These are phyloP conservation scores for Penicillium sp. DNA, from an alignment of 2,329 filamentous ascomycete genomes.

Conservation along the genomic window DNA sequence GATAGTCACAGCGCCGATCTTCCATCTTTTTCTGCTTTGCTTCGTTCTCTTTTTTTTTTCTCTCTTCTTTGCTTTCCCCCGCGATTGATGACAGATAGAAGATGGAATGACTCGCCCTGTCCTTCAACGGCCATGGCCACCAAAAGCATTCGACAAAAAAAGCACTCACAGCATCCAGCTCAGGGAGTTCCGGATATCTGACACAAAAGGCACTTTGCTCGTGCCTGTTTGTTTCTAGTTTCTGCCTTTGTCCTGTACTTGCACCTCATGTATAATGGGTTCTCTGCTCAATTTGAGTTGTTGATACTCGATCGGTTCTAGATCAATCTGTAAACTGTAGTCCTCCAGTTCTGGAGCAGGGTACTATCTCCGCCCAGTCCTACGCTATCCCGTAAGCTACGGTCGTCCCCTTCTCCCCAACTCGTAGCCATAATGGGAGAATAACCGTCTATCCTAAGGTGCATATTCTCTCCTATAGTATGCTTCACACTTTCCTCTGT, in stretches of 20 bases:
- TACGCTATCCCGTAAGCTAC: too few relatives aligned
- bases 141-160: constrained; percentile 57
- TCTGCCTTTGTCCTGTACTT: constrained; percentile 37
- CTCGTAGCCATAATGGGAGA: too few relatives aligned
- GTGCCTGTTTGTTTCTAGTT: constrained; percentile 47
- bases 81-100: constrained; percentile 49
- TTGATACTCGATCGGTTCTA: constrained; percentile 10
- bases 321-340: too few relatives aligned
- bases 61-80: constrained; percentile 1
- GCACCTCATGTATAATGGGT: constrained; percentile 34
- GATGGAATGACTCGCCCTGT: constrained; percentile 51
- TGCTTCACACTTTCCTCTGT: too few relatives aligned
- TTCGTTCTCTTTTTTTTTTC: constrained; percentile 8
- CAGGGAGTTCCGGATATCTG: constrained; percentile 82
- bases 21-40: constrained; percentile 1
- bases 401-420: too few relatives aligned
- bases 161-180: constrained; percentile 50
- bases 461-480: too few relatives aligned
- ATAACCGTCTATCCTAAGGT: too few relatives aligned
- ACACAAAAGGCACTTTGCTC: constrained; percentile 55
- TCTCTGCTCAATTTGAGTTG: constrained; percentile 28
- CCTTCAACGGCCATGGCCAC: constrained; percentile 54
- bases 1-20: constrained; percentile 23
- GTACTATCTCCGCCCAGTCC: too few relatives aligned
- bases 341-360: too few relatives aligned